Evolutionary conservation across 2,329 filamentous ascomycete genomes (phyloP).

Genomic region (Colletotrichum sp.): DNA sequence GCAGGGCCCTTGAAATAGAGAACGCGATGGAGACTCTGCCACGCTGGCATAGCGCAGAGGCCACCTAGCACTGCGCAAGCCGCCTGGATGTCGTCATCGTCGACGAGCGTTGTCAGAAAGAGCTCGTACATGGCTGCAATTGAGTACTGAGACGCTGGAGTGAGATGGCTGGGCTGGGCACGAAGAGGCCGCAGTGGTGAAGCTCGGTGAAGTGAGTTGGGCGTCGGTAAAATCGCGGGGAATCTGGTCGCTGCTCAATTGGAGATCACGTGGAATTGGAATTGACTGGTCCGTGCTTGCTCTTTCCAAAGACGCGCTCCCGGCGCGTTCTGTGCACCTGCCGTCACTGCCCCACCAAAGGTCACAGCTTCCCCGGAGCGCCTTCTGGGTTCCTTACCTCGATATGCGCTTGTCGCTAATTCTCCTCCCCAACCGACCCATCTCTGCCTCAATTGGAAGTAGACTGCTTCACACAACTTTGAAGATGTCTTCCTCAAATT

Average conservation of each 20-base stretch:
- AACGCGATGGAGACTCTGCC: slow-evolving; percentile 53
- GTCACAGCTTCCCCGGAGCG: not conserved
- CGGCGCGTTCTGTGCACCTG: not conserved
- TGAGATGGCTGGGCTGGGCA: not conserved
- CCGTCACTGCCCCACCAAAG: not conserved
- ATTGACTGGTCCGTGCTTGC: not conserved
- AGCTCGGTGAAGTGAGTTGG: not conserved
- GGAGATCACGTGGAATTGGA: not conserved
- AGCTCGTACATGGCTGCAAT: slow-evolving; percentile 58
- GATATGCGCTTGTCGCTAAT: not conserved
- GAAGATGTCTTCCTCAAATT: slow-evolving; percentile 8
- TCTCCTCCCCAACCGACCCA: not conserved
- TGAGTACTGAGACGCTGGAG: not conserved
- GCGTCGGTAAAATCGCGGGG: not conserved
- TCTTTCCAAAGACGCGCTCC: not conserved
- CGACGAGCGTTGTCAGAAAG: slow-evolving; percentile 60
- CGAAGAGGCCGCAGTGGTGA: not conserved
- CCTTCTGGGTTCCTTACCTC: not conserved
- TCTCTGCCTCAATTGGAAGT: not conserved
- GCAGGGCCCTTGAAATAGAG: slow-evolving; percentile 58
- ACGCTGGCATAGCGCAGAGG: slow-evolving; percentile 61
- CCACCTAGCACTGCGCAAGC: slow-evolving; percentile 61
- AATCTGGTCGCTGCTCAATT: not conserved
- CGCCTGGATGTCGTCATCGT: slow-evolving; percentile 51
- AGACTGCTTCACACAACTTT: not conserved